Conservation (phyloP, 352 stramenopile species). For the Phytopythium ostracodes region DNA sequence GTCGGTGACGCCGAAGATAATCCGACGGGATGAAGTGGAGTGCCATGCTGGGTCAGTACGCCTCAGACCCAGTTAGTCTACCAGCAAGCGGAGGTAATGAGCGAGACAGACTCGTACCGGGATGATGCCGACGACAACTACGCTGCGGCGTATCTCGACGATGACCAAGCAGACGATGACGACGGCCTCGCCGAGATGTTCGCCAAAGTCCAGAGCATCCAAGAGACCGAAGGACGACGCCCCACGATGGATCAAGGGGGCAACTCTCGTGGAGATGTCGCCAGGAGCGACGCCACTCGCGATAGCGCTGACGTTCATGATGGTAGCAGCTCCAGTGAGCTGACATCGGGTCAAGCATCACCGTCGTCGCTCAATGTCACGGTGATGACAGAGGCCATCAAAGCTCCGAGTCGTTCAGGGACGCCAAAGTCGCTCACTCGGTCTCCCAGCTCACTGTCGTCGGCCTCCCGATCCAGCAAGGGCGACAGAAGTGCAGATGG, state of each 20-base stretch:
- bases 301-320: too few species aligned
- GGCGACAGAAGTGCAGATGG: conserved; percentile 41
- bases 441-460: conserved; percentile 12
- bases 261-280: neutral
- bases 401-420: neutral
- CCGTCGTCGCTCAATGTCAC: neutral
- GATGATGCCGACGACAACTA: conserved; percentile 34
- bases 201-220: conserved; percentile 66
- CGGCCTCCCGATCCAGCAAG: neutral
- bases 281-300: neutral
- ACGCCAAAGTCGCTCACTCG: conserved; percentile 16
- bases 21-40: neutral
- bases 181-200: conserved; percentile 68
- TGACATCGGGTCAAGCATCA: neutral
- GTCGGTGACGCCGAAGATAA: neutral
- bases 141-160: conserved; percentile 34
- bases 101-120: neutral
- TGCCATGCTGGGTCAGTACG: neutral
- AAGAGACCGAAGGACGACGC: conserved; percentile 34
- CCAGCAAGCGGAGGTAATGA: neutral
- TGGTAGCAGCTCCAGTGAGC: neutral
- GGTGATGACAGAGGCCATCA: neutral
- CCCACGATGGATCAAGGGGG: neutral
- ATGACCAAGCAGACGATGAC: conserved; percentile 44
- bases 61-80: neutral